phyloP scores from a whole-genome alignment of 2,329 filamentous ascomycete genomes.

The Calonectria pauciramosa region DNA sequence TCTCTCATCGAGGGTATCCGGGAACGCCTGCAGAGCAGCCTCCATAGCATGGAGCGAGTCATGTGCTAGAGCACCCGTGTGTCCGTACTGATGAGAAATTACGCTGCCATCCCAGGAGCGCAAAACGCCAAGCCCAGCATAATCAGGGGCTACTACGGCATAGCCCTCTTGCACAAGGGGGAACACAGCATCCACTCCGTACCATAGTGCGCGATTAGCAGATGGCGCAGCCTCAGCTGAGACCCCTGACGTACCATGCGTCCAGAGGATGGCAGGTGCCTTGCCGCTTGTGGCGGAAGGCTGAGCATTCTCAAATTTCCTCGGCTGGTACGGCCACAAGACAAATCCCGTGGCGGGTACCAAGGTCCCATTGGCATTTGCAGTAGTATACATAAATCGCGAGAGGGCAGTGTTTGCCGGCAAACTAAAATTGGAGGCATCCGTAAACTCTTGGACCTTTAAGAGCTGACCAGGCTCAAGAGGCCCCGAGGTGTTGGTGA shows the following conservation, averaged over 20 bases:
- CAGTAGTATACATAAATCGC: conserved; percentile 28
- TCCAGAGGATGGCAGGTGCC: conserved; percentile 54
- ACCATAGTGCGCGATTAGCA: conserved; percentile 54
- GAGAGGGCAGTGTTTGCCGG: conserved; percentile 27
- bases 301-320: background rate
- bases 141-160: conserved; percentile 60
- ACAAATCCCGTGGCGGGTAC: conserved; percentile 28
- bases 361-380: conserved; percentile 28
- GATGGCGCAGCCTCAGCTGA: conserved; percentile 55
- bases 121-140: conserved; percentile 58
- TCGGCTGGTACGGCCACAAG: conserved; percentile 29
- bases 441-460: conserved; percentile 33
- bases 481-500: background rate
- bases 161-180: conserved; percentile 56
- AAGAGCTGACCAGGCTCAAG: conserved; percentile 24
- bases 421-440: background rate
- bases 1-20: conserved; percentile 44
- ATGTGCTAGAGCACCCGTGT: conserved; percentile 51
- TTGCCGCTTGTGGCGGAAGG: background rate
- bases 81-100: conserved; percentile 58
- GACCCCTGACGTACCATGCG: conserved; percentile 60
- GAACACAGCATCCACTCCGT: conserved; percentile 54
- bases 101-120: conserved; percentile 49
- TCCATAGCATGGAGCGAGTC: conserved; percentile 58
- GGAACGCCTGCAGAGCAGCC: conserved; percentile 58